phyloP scores from a whole-genome alignment of 306 rosid genomes.

The Macrotyloma uniflorum region DNA sequence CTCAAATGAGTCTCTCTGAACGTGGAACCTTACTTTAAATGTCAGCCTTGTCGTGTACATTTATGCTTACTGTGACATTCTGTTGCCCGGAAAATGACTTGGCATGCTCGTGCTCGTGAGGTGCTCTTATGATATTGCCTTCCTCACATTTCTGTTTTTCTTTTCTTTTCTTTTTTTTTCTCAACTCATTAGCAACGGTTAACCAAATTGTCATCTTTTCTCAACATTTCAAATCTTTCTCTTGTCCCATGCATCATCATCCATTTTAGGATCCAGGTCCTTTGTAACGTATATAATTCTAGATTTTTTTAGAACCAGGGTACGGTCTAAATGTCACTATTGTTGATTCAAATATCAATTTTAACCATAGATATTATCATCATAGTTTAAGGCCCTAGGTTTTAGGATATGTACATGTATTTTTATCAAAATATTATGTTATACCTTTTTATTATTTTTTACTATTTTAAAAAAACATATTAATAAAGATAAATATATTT shows the following conservation, averaged over 20 bases:
- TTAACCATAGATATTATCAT: neutral
- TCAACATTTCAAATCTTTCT: neutral
- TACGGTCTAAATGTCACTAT: neutral
- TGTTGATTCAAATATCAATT: neutral
- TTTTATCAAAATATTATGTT: neutral
- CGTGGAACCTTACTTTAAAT: slow-evolving; percentile 41
- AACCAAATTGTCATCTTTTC: neutral
- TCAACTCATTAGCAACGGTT: neutral
- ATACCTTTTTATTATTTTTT: neutral
- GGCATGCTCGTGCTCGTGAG: slow-evolving; percentile 35
- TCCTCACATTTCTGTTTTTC: neutral
- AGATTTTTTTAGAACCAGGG: neutral
- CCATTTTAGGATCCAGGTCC: slow-evolving; percentile 15
- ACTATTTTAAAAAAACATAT: neutral
- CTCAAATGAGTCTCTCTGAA: slow-evolving; percentile 49
- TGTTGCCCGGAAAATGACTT: slow-evolving; percentile 56
- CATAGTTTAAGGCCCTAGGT: neutral
- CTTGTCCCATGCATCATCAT: neutral
- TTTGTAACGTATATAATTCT: neutral
- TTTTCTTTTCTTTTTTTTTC: neutral
- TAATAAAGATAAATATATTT: neutral
- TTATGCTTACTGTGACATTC: slow-evolving; percentile 53
- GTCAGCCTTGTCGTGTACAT: slow-evolving; percentile 45
- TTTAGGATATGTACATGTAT: neutral
- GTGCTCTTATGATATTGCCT: neutral